Evolutionary conservation across 805 yeast genomes (phyloP), one percentile per base, ranked within the genome.

Genomic region (Priceomyces carsonii): DNA sequence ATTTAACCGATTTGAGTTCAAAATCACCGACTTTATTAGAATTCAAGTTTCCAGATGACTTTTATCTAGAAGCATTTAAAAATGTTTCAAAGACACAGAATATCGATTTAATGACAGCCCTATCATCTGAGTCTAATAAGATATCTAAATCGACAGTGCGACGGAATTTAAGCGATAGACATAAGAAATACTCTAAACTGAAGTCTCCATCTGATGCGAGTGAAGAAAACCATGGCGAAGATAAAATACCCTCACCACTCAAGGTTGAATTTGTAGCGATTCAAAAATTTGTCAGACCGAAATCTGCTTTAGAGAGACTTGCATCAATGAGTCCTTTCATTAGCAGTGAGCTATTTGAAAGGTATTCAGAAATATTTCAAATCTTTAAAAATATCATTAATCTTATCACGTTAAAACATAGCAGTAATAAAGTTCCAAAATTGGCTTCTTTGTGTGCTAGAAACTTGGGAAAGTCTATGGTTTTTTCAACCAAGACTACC

Each of bases 391-490:
- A 44, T 32, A 44, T 63, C 4, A 41, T 66, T 10, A 33, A 36
- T 2, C 29, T 53, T 3, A 26, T 39, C 8, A 21, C 16, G n/a
- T 22, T 16, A 8, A n/a, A 6, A n/a, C 6, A 8, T 3, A 22
- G 13, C 17, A 13, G 38, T 8, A 13, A 25, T 27, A 29, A 18
- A 9, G 30, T 24, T 18, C 35, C 38, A 9, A 43, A 45, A 14
- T 47, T 61, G 9, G 40, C 66, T 4, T 33, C 46, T 3, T 37
- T 59, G 8, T 53, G 64, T 20, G 25, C 45, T 2, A 46, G 36
- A 19, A 57, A 53, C 20, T 33, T 65, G 9, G 71, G 73, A 6
- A 57, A 60, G 26, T 50, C 53, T 13, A 60, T 66, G 33, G 66
- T 62, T 0, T 41, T 62, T 12, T 55, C 63, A 1, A 51, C 68